Conservation (phyloP, 495 filamentous ascomycete species). For the Penicillium diatomitis region DNA sequence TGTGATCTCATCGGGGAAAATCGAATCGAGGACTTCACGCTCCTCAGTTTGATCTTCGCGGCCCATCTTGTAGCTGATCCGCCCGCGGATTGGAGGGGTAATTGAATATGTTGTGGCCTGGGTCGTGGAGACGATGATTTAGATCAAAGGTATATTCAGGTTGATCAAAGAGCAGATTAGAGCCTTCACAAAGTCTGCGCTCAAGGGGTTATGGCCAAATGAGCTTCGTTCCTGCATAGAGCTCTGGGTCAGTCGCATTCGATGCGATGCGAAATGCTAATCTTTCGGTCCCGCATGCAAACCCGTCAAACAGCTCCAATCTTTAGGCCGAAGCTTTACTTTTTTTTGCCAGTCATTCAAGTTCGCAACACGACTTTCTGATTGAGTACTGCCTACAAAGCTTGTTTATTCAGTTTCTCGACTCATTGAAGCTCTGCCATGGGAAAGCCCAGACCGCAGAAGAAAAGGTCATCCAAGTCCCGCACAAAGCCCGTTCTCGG, state of each 20-base stretch:
- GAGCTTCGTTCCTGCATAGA: too few relatives aligned
- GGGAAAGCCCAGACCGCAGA: constrained; percentile 39
- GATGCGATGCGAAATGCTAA: constrained; percentile 8
- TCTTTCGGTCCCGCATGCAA: constrained; percentile 39
- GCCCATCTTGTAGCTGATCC: constrained; percentile 57
- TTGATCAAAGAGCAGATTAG: too few relatives aligned
- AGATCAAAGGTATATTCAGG: too few relatives aligned
- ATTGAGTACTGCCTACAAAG: background rate
- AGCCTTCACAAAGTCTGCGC: too few relatives aligned
- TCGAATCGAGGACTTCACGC: constrained; percentile 93
- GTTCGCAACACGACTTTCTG: constrained; percentile 3
- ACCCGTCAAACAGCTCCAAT: constrained; percentile 38
- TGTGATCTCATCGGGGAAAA: constrained; percentile 96
- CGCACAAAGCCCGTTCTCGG: constrained; percentile 39
- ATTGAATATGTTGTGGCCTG: background rate
- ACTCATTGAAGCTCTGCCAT: constrained; percentile 20
- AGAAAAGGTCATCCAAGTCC: constrained; percentile 38
- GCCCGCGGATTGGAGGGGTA: constrained; percentile 31
- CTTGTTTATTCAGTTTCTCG: background rate
- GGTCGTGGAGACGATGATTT: too few relatives aligned
- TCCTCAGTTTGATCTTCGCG: constrained; percentile 92
- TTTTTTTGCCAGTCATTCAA: constrained; percentile 9
- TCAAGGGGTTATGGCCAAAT: too few relatives aligned
- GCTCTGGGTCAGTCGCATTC: constrained; percentile 2
- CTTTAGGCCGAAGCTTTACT: constrained; percentile 23